A percentile compares a stretch with the other conserved stretches of the same genome.
Evolutionary conservation across 768 basidiomycete genomes (phyloP).

Genomic region (Paxillus ammoniavirescens): DNA sequence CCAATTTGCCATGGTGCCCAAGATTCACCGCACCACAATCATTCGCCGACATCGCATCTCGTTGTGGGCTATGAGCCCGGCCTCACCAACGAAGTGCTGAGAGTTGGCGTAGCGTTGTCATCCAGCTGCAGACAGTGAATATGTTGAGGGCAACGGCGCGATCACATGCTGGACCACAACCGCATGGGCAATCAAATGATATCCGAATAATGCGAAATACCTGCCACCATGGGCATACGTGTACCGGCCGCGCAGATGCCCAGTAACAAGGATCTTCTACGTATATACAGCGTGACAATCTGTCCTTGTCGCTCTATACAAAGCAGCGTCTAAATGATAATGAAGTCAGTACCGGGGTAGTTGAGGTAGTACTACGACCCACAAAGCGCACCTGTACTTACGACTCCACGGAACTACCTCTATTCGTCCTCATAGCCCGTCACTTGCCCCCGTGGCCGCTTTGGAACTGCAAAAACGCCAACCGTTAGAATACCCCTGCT

Average conservation of each 20-base stretch:
- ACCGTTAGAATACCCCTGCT: not conserved
- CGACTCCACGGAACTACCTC: not conserved
- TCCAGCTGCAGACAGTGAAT: not conserved
- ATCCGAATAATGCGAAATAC: too few relatives aligned
- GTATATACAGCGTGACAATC: constrained; percentile 2
- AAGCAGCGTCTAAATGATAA: not conserved
- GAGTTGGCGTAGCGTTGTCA: not conserved
- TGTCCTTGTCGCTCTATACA: constrained; percentile 6
- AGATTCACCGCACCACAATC: not conserved
- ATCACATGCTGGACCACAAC: too few relatives aligned
- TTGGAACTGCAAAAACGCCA: constrained; percentile 51
- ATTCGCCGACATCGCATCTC: not conserved
- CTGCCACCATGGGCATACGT: not conserved
- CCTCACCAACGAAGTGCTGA: not conserved
- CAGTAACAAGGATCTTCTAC: constrained; percentile 1
- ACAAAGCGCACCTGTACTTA: constrained; percentile 8
- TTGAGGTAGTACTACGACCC: not conserved
- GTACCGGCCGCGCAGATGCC: not conserved
- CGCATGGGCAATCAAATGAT: too few relatives aligned
- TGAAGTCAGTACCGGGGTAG: not conserved
- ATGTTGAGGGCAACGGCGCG: not conserved
- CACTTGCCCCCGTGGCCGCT: constrained; percentile 64
- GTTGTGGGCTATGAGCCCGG: not conserved
- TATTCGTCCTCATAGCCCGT: constrained; percentile 73
- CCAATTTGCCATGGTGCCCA: not conserved